Evolutionary conservation across 257 asterid species (phyloP).

Genomic region (Verbascum thapsus): DNA sequence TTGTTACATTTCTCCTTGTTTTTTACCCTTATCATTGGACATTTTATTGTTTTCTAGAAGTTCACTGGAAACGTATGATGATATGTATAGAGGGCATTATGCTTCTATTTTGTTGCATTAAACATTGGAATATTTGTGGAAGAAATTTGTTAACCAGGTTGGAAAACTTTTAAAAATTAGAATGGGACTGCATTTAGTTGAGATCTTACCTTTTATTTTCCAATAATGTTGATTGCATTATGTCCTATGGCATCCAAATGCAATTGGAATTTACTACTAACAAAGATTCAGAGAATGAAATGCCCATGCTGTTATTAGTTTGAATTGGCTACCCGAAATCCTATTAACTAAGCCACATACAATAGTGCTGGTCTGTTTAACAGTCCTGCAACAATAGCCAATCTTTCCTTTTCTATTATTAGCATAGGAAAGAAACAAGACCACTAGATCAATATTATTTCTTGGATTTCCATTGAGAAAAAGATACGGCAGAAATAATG

Average conservation of each 20-base stretch:
- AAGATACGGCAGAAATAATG: constrained; percentile 4
- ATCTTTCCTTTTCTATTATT: background rate
- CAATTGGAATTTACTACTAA: background rate
- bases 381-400: background rate
- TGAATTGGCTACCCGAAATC: background rate
- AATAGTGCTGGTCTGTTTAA: background rate
- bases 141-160: background rate
- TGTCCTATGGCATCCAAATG: background rate
- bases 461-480: background rate
- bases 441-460: background rate
- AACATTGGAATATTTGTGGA: background rate
- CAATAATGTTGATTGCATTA: constrained; percentile 10
- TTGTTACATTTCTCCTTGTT: background rate
- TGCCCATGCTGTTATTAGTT: too few relatives aligned
- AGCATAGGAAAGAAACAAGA: background rate
- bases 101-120: background rate
- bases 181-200: constrained; percentile 7
- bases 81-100: background rate
- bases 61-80: background rate
- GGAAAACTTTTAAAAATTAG: constrained; percentile 1
- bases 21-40: background rate
- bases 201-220: background rate
- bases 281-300: background rate
- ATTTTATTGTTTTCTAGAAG: background rate
- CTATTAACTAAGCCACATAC: background rate